Evolutionary conservation across 306 rosid genomes (phyloP), one percentile per base, ranked within the genome.

Genomic region (Rosa rugosa): DNA sequence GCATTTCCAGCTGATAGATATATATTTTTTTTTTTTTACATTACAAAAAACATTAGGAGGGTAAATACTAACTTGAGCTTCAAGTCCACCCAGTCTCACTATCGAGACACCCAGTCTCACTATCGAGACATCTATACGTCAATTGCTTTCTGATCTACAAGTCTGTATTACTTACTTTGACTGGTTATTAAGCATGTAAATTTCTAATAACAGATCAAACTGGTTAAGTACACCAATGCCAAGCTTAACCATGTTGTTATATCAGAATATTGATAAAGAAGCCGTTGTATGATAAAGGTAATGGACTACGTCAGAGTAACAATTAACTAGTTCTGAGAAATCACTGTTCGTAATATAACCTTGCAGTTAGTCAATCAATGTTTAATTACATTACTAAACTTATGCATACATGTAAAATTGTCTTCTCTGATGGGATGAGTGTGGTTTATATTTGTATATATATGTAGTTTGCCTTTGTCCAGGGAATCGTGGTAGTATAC

Each of bases 351-450:
- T 49, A 53, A 53, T 18, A 53, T 2, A 31, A 31, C 36, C 36
- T 31, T 31, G 36, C 3, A 16, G 5, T 49, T 18, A 49, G 54
- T 49, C 14, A 49, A 49, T 4, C 18, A 4, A 49, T 49, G 36
- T 31, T 31, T 31, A 49, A 49, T 16, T 49, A 12, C 14, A 49
- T 49, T 13, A 49, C 20, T 14, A 49, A 49, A 13, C 54, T 13
- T 14, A 49, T 17, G 59, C 8, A 53, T 31, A 31, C 36, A 31
- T 31, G 59, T 53, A 53, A 18, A 2, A 78, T 53, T 69, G 73
- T 41, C 40, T 67, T 81, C 49, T 66, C 34, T 3, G 57, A 70
- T 59, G 46, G 64, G 70, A 23, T 56, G 63, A n/a, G 63, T 56
- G 63, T 69, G 71, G n/a, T 63, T 17, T 59, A 10, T 41, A 44